A percentile compares a stretch with the other conserved stretches of the same genome.
phyloP scores from a whole-genome alignment of 2,329 filamentous ascomycete genomes.

The Monosporascus sp. region DNA sequence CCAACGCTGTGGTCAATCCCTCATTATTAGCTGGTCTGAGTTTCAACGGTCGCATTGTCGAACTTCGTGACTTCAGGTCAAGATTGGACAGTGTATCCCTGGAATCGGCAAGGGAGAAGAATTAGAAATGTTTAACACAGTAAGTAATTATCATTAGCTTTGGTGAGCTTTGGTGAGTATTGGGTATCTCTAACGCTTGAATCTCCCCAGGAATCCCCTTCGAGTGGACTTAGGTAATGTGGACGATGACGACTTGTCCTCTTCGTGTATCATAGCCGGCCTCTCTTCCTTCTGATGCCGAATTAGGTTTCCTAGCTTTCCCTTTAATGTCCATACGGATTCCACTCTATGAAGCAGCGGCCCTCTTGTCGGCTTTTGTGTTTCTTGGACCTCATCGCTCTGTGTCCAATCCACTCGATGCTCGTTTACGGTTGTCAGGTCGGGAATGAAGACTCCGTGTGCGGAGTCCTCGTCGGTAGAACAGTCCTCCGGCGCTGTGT shows the following conservation, averaged over 20 bases:
- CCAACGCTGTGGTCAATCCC: no score
- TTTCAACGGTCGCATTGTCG: no score
- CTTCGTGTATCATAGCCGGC: constrained; percentile 4
- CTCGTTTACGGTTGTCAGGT: constrained; percentile 22
- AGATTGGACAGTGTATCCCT: not conserved
- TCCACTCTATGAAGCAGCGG: constrained; percentile 38
- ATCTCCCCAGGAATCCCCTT: constrained; percentile 37
- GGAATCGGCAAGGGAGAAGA: not conserved
- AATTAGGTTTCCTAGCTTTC: constrained; percentile 32
- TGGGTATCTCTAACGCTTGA: constrained; percentile 29
- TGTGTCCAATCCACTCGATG: constrained; percentile 54
- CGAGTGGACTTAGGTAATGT: constrained; percentile 27
- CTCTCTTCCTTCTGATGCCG: constrained; percentile 20
- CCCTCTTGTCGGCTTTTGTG: constrained; percentile 11
- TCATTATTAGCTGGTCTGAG: no score
- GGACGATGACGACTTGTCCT: constrained; percentile 7
- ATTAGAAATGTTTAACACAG: no score
- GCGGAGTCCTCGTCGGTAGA: constrained; percentile 10
- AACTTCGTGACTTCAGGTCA: no score
- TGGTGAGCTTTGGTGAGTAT: not conserved
- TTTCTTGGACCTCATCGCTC: constrained; percentile 39
- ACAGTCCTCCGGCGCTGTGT: not conserved
- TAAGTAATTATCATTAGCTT: not conserved
- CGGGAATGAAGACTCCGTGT: constrained; percentile 21
- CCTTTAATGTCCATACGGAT: constrained; percentile 45